Percentiles rank a stretch among this genome's conserved stretches.
Evolutionary conservation across 352 stramenopile genomes (phyloP).

Genomic region (Phytophthora tubulina): DNA sequence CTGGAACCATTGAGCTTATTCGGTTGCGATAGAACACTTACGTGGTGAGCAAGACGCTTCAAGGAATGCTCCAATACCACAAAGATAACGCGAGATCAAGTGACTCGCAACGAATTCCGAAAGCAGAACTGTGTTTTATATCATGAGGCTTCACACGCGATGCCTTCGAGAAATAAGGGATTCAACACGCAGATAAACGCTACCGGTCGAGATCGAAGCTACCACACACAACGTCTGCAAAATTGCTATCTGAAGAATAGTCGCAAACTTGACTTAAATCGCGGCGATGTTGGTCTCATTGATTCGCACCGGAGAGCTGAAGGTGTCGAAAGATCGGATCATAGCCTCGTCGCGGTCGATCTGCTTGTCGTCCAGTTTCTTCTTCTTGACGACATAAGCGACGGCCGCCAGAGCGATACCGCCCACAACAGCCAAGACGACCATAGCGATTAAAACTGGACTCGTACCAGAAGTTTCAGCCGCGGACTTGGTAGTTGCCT

Average conservation of each 20-base stretch:
- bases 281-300: conserved; percentile 42
- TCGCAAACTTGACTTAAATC: conserved; percentile 35
- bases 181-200: conserved; percentile 19
- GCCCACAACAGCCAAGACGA: conserved; percentile 34
- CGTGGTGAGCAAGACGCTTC: conserved; percentile 17
- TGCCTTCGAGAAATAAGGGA: conserved; percentile 21
- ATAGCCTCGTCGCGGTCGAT: conserved; percentile 36
- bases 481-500: conserved; percentile 35
- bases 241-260: conserved; percentile 6
- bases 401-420: conserved; percentile 35
- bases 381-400: conserved; percentile 39
- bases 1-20: conserved; percentile 17
- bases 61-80: conserved; percentile 15
- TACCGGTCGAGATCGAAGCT: conserved; percentile 13
- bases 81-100: conserved; percentile 1
- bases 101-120: neutral
- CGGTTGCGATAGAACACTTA: conserved; percentile 9
- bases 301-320: conserved; percentile 39
- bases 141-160: conserved; percentile 9
- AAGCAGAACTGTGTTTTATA: conserved; percentile 11
- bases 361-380: conserved; percentile 42
- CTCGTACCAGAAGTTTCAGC: conserved; percentile 23
- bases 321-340: conserved; percentile 40
- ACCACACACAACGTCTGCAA: neutral
- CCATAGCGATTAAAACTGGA: conserved; percentile 35